These are phyloP conservation scores for Garcia nutans DNA, from an alignment of 345 rosid genomes.

Conservation along the genomic window DNA sequence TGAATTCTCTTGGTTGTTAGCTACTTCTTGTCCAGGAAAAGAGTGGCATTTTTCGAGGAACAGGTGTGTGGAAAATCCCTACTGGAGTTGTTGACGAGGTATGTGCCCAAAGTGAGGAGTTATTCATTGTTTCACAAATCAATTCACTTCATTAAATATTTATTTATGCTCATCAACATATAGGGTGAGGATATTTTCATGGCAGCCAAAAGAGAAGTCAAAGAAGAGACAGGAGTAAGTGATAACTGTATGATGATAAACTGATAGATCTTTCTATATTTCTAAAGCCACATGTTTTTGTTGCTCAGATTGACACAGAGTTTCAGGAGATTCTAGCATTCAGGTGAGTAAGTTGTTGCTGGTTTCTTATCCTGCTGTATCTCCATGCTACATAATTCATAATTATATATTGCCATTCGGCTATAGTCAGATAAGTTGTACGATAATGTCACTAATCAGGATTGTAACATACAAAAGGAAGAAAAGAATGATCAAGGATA, in stretches of 20 bases:
- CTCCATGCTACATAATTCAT: not conserved
- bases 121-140: not conserved
- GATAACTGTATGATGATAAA: conserved; percentile 2
- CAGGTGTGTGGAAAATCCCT: conserved; percentile 82
- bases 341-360: conserved; percentile 40
- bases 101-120: conserved; percentile 9
- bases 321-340: conserved; percentile 67
- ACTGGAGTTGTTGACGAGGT: conserved; percentile 87
- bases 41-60: conserved; percentile 48
- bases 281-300: conserved; percentile 11
- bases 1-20: conserved; percentile 35
- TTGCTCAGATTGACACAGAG: conserved; percentile 62
- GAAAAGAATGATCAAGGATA: no score
- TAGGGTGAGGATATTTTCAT: conserved; percentile 72
- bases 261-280: not conserved
- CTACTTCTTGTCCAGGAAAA: conserved; percentile 83
- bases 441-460: not conserved
- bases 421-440: not conserved
- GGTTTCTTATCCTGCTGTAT: not conserved
- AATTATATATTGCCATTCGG: not conserved
- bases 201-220: conserved; percentile 74
- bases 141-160: conserved; percentile 7
- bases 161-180: conserved; percentile 15
- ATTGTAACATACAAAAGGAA: no score
- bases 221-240: conserved; percentile 86